Conservation (phyloP, 2,329 filamentous ascomycete species). For the Fusarium poae region DNA sequence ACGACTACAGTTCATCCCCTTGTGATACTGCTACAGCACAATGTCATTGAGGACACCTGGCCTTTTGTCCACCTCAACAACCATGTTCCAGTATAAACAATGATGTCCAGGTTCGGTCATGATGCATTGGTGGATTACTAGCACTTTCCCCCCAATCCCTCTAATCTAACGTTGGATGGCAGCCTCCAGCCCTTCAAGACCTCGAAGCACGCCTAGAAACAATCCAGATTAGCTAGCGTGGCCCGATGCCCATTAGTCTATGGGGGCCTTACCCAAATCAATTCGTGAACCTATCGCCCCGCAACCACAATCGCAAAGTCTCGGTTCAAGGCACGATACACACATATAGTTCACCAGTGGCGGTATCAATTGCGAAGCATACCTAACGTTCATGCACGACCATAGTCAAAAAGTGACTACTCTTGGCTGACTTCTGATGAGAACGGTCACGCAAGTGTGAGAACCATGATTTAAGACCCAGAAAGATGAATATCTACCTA, state of each 20-base stretch:
- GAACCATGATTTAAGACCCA: background rate
- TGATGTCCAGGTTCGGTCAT: slow-evolving; percentile 42
- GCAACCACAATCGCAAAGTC: slow-evolving; percentile 30
- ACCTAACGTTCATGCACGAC: slow-evolving; percentile 23
- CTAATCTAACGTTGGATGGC: slow-evolving; percentile 10
- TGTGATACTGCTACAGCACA: background rate
- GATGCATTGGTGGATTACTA: slow-evolving; percentile 27
- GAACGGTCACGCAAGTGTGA: background rate
- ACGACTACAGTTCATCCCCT: slow-evolving; percentile 7
- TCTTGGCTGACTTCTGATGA: background rate
- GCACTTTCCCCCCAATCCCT: slow-evolving; percentile 19
- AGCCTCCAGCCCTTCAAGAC: slow-evolving; percentile 21
- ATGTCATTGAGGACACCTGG: slow-evolving; percentile 3
- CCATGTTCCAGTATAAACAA: slow-evolving; percentile 20
- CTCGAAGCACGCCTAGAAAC: slow-evolving; percentile 22
- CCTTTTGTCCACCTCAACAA: slow-evolving; percentile 14
- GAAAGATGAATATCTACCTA: background rate
- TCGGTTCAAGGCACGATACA: slow-evolving; percentile 19
- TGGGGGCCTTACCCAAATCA: slow-evolving; percentile 12
- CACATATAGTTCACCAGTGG: slow-evolving; percentile 21
- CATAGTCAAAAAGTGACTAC: slow-evolving; percentile 7
- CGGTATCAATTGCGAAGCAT: slow-evolving; percentile 18
- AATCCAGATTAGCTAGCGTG: slow-evolving; percentile 40
- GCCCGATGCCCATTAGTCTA: slow-evolving; percentile 12
- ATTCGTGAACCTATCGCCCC: slow-evolving; percentile 27